Base-by-base conservation (phyloP, 805 yeast species). In the Pichia membranifaciens region DNA sequence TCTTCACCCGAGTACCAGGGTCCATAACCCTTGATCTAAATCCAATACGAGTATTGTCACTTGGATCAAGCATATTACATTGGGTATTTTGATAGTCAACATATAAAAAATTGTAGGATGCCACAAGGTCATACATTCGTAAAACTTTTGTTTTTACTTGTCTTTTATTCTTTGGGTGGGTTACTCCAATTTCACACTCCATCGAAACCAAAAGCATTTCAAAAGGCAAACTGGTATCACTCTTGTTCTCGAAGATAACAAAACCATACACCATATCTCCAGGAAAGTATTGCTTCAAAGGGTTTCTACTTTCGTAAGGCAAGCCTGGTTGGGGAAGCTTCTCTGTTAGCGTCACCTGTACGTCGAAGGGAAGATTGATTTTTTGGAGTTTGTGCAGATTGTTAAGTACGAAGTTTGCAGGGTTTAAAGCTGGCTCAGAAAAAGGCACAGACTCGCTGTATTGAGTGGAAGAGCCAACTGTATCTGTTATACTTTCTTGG, bases 241-340 rank as follows among this genome's bases (percentile, higher is more conserved):
- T 60, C 4, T 54, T 61, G 54, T 78, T 79, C 41, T 66, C 62
- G 22, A 78, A 65, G 0, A 59, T 53, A 6, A 73, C 63, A 54
- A 72, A 76, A 0, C 90, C 90, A 55, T 76, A 74, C 13, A 83
- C 69, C 28, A 70, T 69, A 56, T 82, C 88, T 17, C 87, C 87
- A n/a, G 82, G 80, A 15, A 76, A 75, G 57, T 75, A 83, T 58
- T 79, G 84, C 48, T 69, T 68, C 22, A 75, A 56, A 37, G 65
- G 54, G 10, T 57, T 53, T 43, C 65, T 69, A 15, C 51, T 51
- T 28, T 58, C 54, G 9, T 42, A 33, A 10, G 35, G 28, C 8
- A 41, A 13, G 8, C 54, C 55, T 6, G 36, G 9, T 5, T 10
- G 22, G 0, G 79, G 79, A 4, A 67, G 67, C 23, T 57, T 56